phyloP scores from a whole-genome alignment of 2,329 filamentous ascomycete species.

The Magnaporthiopsis poae region DNA sequence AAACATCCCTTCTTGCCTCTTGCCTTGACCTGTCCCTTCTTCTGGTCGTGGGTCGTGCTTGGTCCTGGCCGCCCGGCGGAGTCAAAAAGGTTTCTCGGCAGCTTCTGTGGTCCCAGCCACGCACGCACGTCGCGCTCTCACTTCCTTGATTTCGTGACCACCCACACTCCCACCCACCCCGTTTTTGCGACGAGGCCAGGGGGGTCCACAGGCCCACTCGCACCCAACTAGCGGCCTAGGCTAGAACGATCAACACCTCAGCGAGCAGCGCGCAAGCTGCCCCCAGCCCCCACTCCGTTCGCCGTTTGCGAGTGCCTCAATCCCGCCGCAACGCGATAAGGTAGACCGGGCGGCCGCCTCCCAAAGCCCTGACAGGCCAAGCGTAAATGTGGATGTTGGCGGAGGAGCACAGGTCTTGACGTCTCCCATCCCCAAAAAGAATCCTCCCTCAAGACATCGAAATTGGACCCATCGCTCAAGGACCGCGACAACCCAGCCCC shows the following conservation, averaged over 20 bases:
- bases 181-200: conserved; percentile 9
- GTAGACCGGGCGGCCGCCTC: not conserved
- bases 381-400: not conserved
- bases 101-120: conserved; percentile 8
- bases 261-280: not conserved
- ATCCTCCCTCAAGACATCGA: not conserved
- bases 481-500: not conserved
- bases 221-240: conserved; percentile 1
- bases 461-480: conserved; percentile 3
- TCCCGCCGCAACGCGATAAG: not conserved
- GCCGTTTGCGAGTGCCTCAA: not conserved
- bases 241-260: not conserved
- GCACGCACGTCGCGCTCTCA: conserved; percentile 7
- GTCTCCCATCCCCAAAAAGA: not conserved
- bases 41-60: not conserved
- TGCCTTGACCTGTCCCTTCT: not conserved
- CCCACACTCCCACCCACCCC: not conserved
- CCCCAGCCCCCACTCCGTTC: not conserved
- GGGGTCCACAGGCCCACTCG: conserved; percentile 6
- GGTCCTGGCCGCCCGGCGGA: not conserved
- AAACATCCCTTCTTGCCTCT: not conserved
- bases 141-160: conserved; percentile 5
- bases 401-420: not conserved
- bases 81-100: conserved; percentile 5
- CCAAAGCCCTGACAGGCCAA: not conserved